Conservation (phyloP, 306 rosid genomes). For the Casuarina equisetifolia region DNA sequence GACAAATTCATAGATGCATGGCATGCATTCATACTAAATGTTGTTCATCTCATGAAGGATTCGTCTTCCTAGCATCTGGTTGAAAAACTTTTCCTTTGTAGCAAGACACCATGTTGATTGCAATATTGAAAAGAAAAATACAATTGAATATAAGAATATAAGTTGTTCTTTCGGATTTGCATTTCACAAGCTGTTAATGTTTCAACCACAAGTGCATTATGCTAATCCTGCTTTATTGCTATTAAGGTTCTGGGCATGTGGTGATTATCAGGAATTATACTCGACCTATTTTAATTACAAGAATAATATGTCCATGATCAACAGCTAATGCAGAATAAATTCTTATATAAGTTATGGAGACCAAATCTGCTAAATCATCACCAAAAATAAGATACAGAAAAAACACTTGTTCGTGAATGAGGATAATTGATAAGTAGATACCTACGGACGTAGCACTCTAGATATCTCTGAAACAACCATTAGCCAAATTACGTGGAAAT, state of each 20-base stretch:
- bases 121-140: constrained; percentile 16
- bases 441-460: constrained; percentile 27
- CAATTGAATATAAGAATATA: constrained; percentile 30
- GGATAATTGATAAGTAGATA: constrained; percentile 31
- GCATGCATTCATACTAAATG: not conserved
- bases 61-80: not conserved
- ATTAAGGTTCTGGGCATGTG: constrained; percentile 29
- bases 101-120: constrained; percentile 40
- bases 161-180: constrained; percentile 41
- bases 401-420: constrained; percentile 20
- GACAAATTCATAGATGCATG: not conserved
- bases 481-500: constrained; percentile 29
- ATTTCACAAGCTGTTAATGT: constrained; percentile 38
- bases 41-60: not conserved
- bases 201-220: constrained; percentile 45
- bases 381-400: constrained; percentile 16
- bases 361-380: constrained; percentile 26
- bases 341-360: not conserved
- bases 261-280: constrained; percentile 15
- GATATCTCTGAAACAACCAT: constrained; percentile 25
- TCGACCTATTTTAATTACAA: constrained; percentile 33
- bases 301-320: constrained; percentile 35
- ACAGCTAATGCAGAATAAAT: constrained; percentile 35
- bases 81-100: constrained; percentile 33
- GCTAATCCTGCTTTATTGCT: constrained; percentile 31